phyloP scores from a whole-genome alignment of 1,139 yeast species.

The Keqinozyma sinolaborantium region DNA sequence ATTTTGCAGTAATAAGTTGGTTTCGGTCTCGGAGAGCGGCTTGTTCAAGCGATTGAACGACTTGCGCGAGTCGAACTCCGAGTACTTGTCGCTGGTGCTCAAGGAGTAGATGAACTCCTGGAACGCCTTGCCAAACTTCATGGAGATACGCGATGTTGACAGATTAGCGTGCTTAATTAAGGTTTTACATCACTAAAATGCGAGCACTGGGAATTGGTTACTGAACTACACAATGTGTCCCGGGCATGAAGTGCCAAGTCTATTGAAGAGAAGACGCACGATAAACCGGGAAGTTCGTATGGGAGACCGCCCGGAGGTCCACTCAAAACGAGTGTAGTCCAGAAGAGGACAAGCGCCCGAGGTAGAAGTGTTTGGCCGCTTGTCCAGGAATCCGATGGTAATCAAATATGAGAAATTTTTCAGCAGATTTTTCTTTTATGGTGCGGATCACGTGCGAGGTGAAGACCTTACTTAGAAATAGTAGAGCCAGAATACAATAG shows the following conservation, averaged over 20 bases:
- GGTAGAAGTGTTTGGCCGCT: constrained; percentile 25
- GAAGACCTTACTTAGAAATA: not conserved
- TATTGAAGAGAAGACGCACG: constrained; percentile 42
- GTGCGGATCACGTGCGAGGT: not conserved
- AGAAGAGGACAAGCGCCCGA: constrained; percentile 9
- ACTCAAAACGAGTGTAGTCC: constrained; percentile 7
- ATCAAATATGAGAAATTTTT: constrained; percentile 23
- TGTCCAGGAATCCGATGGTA: constrained; percentile 38
- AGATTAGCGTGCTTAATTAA: constrained; percentile 1
- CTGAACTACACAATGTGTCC: too few relatives aligned
- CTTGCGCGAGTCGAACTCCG: constrained; percentile 57
- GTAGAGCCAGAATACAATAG: constrained; percentile 1
- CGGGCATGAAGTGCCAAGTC: constrained; percentile 54
- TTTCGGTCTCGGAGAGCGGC: constrained; percentile 29
- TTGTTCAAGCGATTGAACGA: constrained; percentile 44
- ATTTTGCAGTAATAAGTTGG: constrained; percentile 29
- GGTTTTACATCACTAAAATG: not conserved
- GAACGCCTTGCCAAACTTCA: constrained; percentile 30
- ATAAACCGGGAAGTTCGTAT: constrained; percentile 46
- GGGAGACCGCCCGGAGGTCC: constrained; percentile 27
- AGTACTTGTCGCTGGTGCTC: constrained; percentile 64
- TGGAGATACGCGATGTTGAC: constrained; percentile 6
- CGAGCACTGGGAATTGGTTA: not conserved
- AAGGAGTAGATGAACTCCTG: constrained; percentile 63
- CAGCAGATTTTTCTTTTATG: constrained; percentile 1